A percentile compares a stretch with the other conserved stretches of the same genome.
phyloP scores from a whole-genome alignment of 2,329 filamentous ascomycete species.

The Pseudocercospora macadamiae region DNA sequence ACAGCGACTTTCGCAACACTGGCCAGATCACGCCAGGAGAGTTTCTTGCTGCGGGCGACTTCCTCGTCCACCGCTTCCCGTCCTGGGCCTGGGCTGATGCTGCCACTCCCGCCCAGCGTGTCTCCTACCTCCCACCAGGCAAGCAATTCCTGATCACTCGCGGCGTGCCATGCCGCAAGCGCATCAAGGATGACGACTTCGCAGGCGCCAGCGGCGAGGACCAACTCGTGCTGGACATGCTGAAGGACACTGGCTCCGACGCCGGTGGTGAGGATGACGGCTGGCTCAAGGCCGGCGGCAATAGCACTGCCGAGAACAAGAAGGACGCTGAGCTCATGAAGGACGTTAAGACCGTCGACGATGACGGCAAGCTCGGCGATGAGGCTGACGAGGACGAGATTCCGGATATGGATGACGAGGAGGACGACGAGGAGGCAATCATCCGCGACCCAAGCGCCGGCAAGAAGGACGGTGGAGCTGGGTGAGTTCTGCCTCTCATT shows the following conservation, averaged over 20 bases:
- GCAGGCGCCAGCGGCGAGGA: constrained; percentile 86
- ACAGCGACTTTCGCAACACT: constrained; percentile 88
- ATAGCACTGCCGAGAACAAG: constrained; percentile 57
- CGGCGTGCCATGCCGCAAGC: constrained; percentile 88
- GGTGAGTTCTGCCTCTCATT: too few relatives aligned
- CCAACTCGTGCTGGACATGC: constrained; percentile 79
- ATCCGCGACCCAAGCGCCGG: constrained; percentile 70
- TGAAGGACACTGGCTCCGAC: constrained; percentile 54
- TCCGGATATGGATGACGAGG: constrained; percentile 97
- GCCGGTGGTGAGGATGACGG: constrained; percentile 72
- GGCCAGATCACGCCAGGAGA: constrained; percentile 97
- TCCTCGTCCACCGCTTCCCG: constrained; percentile 98
- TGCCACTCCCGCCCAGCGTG: constrained; percentile 76
- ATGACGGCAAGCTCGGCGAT: constrained; percentile 82
- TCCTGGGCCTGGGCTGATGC: constrained; percentile 97
- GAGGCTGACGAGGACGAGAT: constrained; percentile 80
- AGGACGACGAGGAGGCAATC: constrained; percentile 91
- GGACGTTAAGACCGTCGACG: constrained; percentile 86
- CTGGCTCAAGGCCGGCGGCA: constrained; percentile 88
- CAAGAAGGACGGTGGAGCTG: constrained; percentile 49
- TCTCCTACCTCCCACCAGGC: constrained; percentile 76
- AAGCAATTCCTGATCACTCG: constrained; percentile 97
- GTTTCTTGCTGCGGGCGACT: constrained; percentile 93
- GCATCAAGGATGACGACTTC: constrained; percentile 81
- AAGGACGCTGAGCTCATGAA: constrained; percentile 66